Evolutionary conservation across 768 basidiomycete species (phyloP).

Genomic region (Rhodotorula kratochvilovae): DNA sequence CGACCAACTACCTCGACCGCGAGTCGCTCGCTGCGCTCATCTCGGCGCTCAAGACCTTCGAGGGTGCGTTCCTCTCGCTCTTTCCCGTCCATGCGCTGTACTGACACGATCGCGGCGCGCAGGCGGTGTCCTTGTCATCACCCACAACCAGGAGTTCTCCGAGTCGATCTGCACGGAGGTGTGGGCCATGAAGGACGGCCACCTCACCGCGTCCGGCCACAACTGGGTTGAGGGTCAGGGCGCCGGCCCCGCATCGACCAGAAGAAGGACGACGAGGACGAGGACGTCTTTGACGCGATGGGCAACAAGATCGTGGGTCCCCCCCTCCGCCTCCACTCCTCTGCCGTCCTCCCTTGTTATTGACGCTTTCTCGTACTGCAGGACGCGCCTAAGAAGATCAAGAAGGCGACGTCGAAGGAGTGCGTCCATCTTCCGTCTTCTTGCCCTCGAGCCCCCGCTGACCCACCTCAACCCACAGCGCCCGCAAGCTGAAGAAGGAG

Average conservation of each 20-base stretch:
- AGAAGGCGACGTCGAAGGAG: constrained; percentile 56
- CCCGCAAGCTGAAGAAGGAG: constrained; percentile 32
- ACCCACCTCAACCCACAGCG: neutral
- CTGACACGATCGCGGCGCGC: constrained; percentile 2
- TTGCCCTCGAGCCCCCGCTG: neutral
- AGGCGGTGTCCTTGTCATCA: constrained; percentile 47
- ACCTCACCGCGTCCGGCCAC: constrained; percentile 91
- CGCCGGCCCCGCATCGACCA: constrained; percentile 91
- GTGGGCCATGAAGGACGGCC: constrained; percentile 98
- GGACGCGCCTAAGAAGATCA: constrained; percentile 66
- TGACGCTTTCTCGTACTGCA: neutral
- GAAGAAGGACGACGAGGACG: constrained; percentile 82
- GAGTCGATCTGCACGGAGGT: constrained; percentile 97
- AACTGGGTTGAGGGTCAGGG: constrained; percentile 99
- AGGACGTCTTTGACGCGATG: constrained; percentile 91
- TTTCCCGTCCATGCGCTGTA: constrained; percentile 50
- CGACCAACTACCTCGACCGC: constrained; percentile 88
- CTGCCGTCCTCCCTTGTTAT: neutral
- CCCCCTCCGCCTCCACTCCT: constrained; percentile 51
- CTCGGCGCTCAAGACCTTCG: constrained; percentile 93
- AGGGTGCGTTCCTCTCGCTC: constrained; percentile 62
- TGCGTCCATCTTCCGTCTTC: neutral
- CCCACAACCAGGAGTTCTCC: constrained; percentile 74
- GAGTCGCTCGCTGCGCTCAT: constrained; percentile 99
- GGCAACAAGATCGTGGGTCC: constrained; percentile 73